phyloP scores from a whole-genome alignment of 306 rosid genomes.

The Mucuna pruriens region DNA sequence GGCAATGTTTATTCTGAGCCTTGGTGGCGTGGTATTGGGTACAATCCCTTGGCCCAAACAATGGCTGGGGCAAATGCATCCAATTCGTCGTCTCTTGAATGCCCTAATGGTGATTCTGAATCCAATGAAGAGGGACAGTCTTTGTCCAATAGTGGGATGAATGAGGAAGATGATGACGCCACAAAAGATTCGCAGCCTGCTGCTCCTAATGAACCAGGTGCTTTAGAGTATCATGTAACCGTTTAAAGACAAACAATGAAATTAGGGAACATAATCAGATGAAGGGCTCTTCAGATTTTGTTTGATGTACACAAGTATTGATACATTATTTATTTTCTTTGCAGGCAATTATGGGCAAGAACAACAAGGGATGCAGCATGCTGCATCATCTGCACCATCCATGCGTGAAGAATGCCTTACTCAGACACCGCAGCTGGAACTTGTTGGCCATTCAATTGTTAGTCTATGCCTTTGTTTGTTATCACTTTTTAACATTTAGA shows the following conservation, averaged over 20 bases:
- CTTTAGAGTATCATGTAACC: conserved; percentile 33
- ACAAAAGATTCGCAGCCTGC: conserved; percentile 55
- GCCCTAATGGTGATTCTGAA: conserved; percentile 80
- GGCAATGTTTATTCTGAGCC: conserved; percentile 68
- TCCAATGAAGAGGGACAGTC: conserved; percentile 84
- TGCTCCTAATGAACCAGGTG: conserved; percentile 75
- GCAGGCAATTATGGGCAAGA: conserved; percentile 65
- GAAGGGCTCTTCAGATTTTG: not conserved
- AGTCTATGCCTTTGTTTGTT: conserved; percentile 35
- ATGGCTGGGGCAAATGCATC: conserved; percentile 59
- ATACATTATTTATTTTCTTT: conserved; percentile 12
- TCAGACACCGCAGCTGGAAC: conserved; percentile 86
- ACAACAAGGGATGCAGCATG: conserved; percentile 61
- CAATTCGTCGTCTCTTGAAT: conserved; percentile 75
- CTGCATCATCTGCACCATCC: conserved; percentile 57
- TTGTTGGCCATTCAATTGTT: conserved; percentile 94
- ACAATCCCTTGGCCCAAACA: conserved; percentile 58
- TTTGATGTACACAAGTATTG: not conserved
- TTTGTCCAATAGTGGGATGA: conserved; percentile 67
- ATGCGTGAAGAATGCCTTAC: conserved; percentile 56
- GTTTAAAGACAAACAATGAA: not conserved
- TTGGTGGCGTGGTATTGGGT: conserved; percentile 85
- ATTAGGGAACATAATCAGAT: conserved; percentile 18
- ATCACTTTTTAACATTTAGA: conserved; percentile 3
- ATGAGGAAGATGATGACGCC: conserved; percentile 79